Conservation (phyloP, 129 eudicot genomes). For the carrot (Daucus carota) region DH1_v3.0 NC_030388.2:24031501-24032000, state of each 20-base stretch:
- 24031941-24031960: conserved; percentile 99
- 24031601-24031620: background rate
- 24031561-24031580: conserved; percentile 9
- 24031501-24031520: conserved; percentile 97
- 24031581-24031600: background rate
- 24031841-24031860: conserved; percentile 60
- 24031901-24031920: conserved; percentile 76
- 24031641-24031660: background rate
- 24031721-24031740: conserved; percentile 85
- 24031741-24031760: conserved; percentile 77
- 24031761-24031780: conserved; percentile 78
- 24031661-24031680: background rate
- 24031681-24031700: background rate
- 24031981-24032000: conserved; percentile 41
- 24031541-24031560: conserved; percentile 70
- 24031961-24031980: conserved; percentile 78
- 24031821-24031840: conserved; percentile 48
- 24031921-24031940: conserved; percentile 82
- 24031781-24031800: conserved; percentile 69
- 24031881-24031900: conserved; percentile 75
- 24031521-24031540: conserved; percentile 98
- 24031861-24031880: conserved; percentile 56
- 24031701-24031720: conserved; percentile 85
- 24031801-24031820: conserved; percentile 48
- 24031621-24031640: background rate